A percentile compares a stretch with the other conserved stretches of the same genome.
Evolutionary conservation across 106 monocot species (phyloP).

Genomic region (Dendrobium chrysotoxum): DNA sequence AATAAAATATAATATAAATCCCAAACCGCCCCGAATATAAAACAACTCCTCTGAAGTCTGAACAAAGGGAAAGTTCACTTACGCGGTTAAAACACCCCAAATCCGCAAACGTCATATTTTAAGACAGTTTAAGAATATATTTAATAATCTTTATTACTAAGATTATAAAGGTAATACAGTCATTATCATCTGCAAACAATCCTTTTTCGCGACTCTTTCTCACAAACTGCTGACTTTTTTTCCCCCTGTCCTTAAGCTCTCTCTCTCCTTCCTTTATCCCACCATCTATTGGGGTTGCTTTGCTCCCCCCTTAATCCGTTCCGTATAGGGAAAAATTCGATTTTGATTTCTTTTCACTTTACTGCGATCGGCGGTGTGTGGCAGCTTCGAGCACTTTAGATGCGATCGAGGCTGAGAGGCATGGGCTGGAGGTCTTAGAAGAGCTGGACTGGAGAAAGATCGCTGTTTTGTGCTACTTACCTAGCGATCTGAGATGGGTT

Average conservation of each 20-base stretch:
- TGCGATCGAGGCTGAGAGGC: neutral
- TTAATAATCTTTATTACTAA: too few relatives aligned
- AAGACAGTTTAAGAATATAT: too few relatives aligned
- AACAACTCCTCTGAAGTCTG: too few relatives aligned
- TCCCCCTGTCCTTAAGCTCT: neutral
- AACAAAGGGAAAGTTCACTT: too few relatives aligned
- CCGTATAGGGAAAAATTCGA: conserved; percentile 9
- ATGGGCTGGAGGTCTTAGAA: conserved; percentile 4
- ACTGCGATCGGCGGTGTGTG: neutral
- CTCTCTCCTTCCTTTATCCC: neutral
- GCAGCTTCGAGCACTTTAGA: neutral
- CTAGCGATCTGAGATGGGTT: conserved; percentile 34
- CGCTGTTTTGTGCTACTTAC: neutral
- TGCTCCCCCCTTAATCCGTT: neutral
- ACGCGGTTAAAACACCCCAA: too few relatives aligned
- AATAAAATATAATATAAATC: too few relatives aligned
- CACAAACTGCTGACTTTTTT: too few relatives aligned
- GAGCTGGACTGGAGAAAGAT: conserved; percentile 5
- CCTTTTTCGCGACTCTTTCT: too few relatives aligned
- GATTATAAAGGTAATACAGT: too few relatives aligned
- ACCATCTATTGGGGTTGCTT: conserved; percentile 1
- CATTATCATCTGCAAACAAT: too few relatives aligned
- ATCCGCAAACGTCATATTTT: too few relatives aligned
- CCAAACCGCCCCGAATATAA: too few relatives aligned
- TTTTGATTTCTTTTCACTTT: neutral